Evolutionary conservation across 2,329 filamentous ascomycete genomes (phyloP).

Genomic region (Scedosporium boydii): DNA sequence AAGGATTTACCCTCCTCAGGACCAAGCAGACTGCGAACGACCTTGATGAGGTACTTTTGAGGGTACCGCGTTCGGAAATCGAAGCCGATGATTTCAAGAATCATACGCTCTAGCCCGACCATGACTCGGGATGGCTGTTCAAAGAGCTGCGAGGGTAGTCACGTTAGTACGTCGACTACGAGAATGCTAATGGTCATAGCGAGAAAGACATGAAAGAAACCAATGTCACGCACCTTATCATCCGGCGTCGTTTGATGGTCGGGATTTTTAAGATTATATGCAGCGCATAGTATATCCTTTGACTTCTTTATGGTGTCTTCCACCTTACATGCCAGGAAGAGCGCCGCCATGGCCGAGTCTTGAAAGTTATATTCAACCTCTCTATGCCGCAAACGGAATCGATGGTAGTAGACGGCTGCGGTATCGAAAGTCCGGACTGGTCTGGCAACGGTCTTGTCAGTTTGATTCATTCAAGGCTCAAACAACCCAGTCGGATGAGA

Average conservation of each 20-base stretch:
- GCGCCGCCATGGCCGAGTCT: slow-evolving; percentile 77
- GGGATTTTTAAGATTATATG: slow-evolving; percentile 70
- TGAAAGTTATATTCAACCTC: slow-evolving; percentile 77
- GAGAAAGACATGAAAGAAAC: background rate
- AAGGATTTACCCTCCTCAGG: slow-evolving; percentile 43
- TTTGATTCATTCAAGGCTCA: too few relatives aligned
- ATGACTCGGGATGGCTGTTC: slow-evolving; percentile 71
- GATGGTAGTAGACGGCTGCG: slow-evolving; percentile 86
- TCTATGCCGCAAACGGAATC: slow-evolving; percentile 78
- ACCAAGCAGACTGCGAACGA: slow-evolving; percentile 50
- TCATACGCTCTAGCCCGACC: slow-evolving; percentile 82
- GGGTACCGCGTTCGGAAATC: slow-evolving; percentile 88
- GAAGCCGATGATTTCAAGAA: slow-evolving; percentile 87
- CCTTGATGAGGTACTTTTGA: slow-evolving; percentile 75
- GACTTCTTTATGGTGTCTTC: slow-evolving; percentile 98
- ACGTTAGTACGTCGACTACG: slow-evolving; percentile 6
- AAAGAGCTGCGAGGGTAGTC: slow-evolving; percentile 50
- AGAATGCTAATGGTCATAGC: background rate
- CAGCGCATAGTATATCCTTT: slow-evolving; percentile 80
- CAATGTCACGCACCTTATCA: slow-evolving; percentile 54
- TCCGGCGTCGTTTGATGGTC: slow-evolving; percentile 66
- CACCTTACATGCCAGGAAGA: slow-evolving; percentile 93
- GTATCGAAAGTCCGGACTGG: slow-evolving; percentile 89
- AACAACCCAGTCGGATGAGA: too few relatives aligned
- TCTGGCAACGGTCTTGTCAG: slow-evolving; percentile 28